A percentile compares a stretch with the other conserved stretches of the same genome.
Evolutionary conservation across 2,329 filamentous ascomycete genomes (phyloP).

Genomic region (Cordyceps cateniannulata): DNA sequence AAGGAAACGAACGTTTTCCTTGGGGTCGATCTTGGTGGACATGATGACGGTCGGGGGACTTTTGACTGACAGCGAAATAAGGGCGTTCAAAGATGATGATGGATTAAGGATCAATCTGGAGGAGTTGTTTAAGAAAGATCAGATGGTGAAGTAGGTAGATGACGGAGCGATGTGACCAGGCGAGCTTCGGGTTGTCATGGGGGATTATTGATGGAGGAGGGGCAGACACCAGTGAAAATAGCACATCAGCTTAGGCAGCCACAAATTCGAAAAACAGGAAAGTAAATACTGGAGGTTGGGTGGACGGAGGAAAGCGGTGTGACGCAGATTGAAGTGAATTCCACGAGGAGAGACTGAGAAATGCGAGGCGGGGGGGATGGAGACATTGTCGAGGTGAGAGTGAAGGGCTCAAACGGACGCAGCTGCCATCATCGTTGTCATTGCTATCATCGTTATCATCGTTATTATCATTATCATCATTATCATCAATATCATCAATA

Average conservation of each 20-base stretch:
- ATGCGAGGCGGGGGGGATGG: neutral
- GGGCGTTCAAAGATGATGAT: too few species aligned
- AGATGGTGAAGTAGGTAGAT: neutral
- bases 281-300: too few species aligned
- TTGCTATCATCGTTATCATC: neutral
- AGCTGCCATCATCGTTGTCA: neutral
- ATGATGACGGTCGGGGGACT: slow-evolving; percentile 30
- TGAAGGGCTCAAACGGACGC: neutral
- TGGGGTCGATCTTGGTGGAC: slow-evolving; percentile 40
- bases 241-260: too few species aligned
- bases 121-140: neutral
- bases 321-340: too few species aligned
- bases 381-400: neutral
- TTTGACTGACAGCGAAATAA: too few species aligned
- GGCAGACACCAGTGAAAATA: too few species aligned
- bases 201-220: too few species aligned
- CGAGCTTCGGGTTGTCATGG: neutral
- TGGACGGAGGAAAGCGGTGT: neutral
- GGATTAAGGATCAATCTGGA: neutral
- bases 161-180: neutral
- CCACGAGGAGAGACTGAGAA: neutral
- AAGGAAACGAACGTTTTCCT: slow-evolving; percentile 58
- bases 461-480: too few species aligned
- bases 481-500: too few species aligned
- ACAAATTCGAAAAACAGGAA: neutral